A percentile compares a stretch with the other conserved stretches of the same genome.
Conservation (phyloP, 176 grass and related monocot species). For the Chrysopogon serrulatus region DNA sequence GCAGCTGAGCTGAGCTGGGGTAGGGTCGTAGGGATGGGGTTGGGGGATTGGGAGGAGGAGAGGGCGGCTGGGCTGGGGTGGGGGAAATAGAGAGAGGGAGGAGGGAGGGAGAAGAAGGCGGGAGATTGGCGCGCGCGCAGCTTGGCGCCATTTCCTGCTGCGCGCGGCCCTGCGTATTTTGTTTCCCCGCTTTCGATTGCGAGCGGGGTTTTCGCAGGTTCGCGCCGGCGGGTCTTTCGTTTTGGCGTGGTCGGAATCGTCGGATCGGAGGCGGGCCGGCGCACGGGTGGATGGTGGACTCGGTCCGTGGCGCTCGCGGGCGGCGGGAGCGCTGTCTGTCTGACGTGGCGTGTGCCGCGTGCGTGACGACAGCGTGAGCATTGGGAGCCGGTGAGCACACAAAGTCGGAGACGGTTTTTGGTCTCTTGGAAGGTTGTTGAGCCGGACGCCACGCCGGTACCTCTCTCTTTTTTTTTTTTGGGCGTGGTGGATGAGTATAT, state of each 20-base stretch:
- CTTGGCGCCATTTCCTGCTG: constrained; percentile 45
- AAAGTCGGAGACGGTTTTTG: too few species aligned
- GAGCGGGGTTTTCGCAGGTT: constrained; percentile 7
- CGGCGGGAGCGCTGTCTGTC: too few species aligned
- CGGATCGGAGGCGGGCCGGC: too few species aligned
- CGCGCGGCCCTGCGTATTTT: constrained; percentile 1
- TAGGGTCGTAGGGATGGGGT: constrained; percentile 13
- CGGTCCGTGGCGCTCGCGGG: neutral
- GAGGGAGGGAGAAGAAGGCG: constrained; percentile 15
- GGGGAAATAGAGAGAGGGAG: constrained; percentile 31
- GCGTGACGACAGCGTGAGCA: too few species aligned
- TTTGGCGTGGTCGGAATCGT: neutral
- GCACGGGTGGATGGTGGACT: neutral
- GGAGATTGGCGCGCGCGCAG: constrained; percentile 9
- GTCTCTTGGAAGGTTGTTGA: too few species aligned
- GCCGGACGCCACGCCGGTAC: too few species aligned
- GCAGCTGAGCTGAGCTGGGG: neutral
- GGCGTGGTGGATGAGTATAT: too few species aligned
- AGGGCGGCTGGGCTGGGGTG: neutral
- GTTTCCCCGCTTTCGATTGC: neutral
- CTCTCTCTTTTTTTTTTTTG: too few species aligned
- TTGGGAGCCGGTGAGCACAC: too few species aligned
- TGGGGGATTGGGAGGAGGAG: neutral
- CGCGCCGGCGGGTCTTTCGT: constrained; percentile 17
- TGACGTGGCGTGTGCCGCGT: too few species aligned